phyloP scores from a whole-genome alignment of 176 grass and related monocot genomes.

The Avena atlantica region DNA sequence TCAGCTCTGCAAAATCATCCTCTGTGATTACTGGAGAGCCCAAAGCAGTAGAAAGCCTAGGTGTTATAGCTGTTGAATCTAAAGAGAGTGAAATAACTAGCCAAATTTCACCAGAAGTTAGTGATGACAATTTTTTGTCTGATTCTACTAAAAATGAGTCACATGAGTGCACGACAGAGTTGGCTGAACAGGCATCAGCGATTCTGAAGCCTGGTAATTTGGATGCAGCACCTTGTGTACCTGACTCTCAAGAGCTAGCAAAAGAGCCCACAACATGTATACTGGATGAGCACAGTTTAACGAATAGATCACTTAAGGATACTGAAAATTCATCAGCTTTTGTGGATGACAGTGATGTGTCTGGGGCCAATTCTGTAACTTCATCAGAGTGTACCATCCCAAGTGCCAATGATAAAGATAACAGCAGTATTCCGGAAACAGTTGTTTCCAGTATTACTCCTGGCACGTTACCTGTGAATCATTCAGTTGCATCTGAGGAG shows the following conservation, averaged over 20 bases:
- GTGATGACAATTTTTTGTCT: conserved; percentile 38
- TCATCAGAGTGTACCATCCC: conserved; percentile 34
- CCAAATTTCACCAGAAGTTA: conserved; percentile 36
- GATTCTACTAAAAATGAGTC: conserved; percentile 41
- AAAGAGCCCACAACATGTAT: conserved; percentile 39
- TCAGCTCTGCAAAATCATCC: conserved; percentile 29
- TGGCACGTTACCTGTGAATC: conserved; percentile 9
- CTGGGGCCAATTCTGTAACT: conserved; percentile 33
- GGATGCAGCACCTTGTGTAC: conserved; percentile 31
- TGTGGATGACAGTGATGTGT: conserved; percentile 24
- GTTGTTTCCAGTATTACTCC: conserved; percentile 19
- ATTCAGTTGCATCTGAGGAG: conserved; percentile 35
- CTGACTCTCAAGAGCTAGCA: conserved; percentile 27
- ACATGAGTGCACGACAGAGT: neutral
- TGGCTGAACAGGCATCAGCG: conserved; percentile 40
- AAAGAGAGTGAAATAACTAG: conserved; percentile 20
- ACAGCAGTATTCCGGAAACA: conserved; percentile 40
- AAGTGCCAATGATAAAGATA: conserved; percentile 40
- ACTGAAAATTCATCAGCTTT: conserved; percentile 27
- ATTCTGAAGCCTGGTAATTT: conserved; percentile 23
- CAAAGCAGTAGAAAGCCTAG: conserved; percentile 21
- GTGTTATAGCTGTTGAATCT: conserved; percentile 19
- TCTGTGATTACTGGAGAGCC: conserved; percentile 28
- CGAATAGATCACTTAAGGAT: conserved; percentile 7
- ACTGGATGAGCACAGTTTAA: conserved; percentile 33